Evolutionary conservation across 345 rosid genomes (phyloP).

Genomic region (Gossypium arboreum): DNA sequence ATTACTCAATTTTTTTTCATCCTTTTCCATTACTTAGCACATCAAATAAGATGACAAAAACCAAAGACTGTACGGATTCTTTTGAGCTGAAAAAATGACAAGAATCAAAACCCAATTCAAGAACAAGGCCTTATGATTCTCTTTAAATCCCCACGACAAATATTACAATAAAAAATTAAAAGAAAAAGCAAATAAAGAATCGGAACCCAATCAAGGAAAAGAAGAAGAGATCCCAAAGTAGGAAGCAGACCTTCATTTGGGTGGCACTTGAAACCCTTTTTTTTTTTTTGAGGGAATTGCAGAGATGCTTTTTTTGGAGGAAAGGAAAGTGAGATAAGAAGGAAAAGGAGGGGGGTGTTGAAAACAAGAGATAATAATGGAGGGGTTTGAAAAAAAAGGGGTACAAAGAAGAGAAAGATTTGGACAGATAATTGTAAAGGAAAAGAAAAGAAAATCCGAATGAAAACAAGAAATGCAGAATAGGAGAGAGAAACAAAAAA

Average conservation of each 20-base stretch:
- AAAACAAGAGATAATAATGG: slow-evolving; percentile 24
- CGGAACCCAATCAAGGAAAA: slow-evolving; percentile 16
- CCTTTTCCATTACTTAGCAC: not conserved
- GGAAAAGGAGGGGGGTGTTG: slow-evolving; percentile 11
- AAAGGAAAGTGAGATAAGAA: slow-evolving; percentile 17
- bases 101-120: slow-evolving; percentile 17
- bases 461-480: slow-evolving; percentile 56
- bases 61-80: not conserved
- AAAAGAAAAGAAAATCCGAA: slow-evolving; percentile 24
- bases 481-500: slow-evolving; percentile 28
- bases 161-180: too few species aligned
- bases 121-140: not conserved
- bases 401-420: slow-evolving; percentile 12
- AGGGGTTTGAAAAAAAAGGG: slow-evolving; percentile 15
- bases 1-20: not conserved
- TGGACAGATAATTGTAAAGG: not conserved
- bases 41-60: not conserved
- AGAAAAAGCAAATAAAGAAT: slow-evolving; percentile 19
- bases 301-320: slow-evolving; percentile 19
- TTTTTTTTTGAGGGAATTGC: slow-evolving; percentile 15
- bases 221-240: slow-evolving; percentile 18
- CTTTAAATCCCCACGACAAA: slow-evolving; percentile 6
- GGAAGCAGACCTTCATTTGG: slow-evolving; percentile 60
- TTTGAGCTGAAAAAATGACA: not conserved
- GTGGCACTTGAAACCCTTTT: not conserved